A percentile compares a stretch with the other conserved stretches of the same genome.
These are phyloP conservation scores for Penicillium flavigenum DNA, from an alignment of 495 filamentous ascomycete genomes.

Conservation along the genomic window DNA sequence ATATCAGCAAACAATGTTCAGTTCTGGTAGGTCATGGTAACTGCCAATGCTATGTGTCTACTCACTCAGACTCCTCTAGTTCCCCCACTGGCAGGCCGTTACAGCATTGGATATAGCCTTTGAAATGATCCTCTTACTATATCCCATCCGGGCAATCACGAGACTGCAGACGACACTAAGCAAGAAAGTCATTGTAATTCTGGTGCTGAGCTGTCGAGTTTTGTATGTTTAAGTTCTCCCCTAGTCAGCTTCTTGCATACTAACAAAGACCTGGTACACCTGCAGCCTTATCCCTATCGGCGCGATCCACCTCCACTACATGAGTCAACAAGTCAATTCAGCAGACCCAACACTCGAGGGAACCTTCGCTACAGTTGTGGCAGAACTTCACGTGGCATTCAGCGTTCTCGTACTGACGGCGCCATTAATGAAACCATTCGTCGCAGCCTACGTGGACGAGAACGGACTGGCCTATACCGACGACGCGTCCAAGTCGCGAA, in stretches of 20 bases:
- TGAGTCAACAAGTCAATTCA: slow-evolving; percentile 20
- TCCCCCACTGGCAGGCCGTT: slow-evolving; percentile 27
- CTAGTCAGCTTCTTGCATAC: not conserved
- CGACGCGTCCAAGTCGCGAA: slow-evolving; percentile 9
- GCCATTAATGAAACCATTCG: slow-evolving; percentile 40
- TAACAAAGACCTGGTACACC: not conserved
- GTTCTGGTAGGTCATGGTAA: slow-evolving; percentile 11
- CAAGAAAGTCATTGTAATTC: slow-evolving; percentile 19
- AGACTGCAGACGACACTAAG: slow-evolving; percentile 15
- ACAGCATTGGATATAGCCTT: slow-evolving; percentile 25
- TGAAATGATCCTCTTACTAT: slow-evolving; percentile 20
- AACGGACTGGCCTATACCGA: slow-evolving; percentile 33
- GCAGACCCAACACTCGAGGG: slow-evolving; percentile 21
- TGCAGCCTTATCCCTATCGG: slow-evolving; percentile 25
- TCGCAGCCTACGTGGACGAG: slow-evolving; percentile 35
- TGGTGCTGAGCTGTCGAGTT: slow-evolving; percentile 23
- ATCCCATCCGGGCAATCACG: slow-evolving; percentile 17
- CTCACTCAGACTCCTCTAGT: slow-evolving; percentile 3
- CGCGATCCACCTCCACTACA: slow-evolving; percentile 24
- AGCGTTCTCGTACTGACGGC: slow-evolving; percentile 23
- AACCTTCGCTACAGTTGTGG: slow-evolving; percentile 18
- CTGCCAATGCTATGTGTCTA: not conserved
- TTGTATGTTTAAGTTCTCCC: slow-evolving; percentile 15
- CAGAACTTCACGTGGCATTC: slow-evolving; percentile 27
- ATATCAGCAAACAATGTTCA: slow-evolving; percentile 19